Evolutionary conservation across 768 basidiomycete genomes (phyloP).

Genomic region (Thelephora aurantiotincta): DNA sequence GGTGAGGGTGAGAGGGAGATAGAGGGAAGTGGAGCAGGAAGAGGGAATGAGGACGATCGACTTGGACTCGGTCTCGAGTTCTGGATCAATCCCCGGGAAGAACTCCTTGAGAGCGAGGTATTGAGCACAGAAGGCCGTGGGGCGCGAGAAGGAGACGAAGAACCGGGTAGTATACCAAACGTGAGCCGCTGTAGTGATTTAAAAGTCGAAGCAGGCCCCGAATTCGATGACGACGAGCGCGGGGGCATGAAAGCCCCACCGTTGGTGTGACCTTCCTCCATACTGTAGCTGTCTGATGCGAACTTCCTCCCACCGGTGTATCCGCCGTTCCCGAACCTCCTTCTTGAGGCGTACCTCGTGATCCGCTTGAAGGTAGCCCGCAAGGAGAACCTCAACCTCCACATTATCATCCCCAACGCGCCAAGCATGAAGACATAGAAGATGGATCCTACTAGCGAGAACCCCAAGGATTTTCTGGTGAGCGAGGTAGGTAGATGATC

Average conservation of each 20-base stretch:
- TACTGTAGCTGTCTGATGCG: constrained; percentile 12
- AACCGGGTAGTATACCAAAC: constrained; percentile 1
- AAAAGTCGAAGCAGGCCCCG: constrained; percentile 27
- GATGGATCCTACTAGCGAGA: constrained; percentile 52
- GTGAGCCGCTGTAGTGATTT: constrained; percentile 10
- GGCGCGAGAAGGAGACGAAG: constrained; percentile 8
- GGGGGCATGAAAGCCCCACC: constrained; percentile 16
- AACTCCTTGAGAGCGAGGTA: constrained; percentile 7
- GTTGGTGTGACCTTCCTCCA: constrained; percentile 18
- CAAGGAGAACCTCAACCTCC: constrained; percentile 45
- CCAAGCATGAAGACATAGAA: constrained; percentile 34
- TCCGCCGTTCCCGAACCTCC: constrained; percentile 20
- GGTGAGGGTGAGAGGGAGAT: constrained; percentile 14
- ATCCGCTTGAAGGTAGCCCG: constrained; percentile 28
- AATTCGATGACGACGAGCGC: constrained; percentile 33
- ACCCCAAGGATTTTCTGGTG: constrained; percentile 51
- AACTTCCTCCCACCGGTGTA: constrained; percentile 15
- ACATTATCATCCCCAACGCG: constrained; percentile 28
- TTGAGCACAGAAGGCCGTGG: constrained; percentile 8
- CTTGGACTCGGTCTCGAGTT: constrained; percentile 9
- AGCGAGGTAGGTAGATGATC: constrained; percentile 55
- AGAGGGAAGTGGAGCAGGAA: constrained; percentile 3
- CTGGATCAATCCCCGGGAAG: constrained; percentile 1
- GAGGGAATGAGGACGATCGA: neutral
- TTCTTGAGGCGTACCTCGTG: constrained; percentile 27